These are phyloP conservation scores for Diutina pseudorugosa DNA, from an alignment of 1,139 yeast species.

Conservation along the genomic window DNA sequence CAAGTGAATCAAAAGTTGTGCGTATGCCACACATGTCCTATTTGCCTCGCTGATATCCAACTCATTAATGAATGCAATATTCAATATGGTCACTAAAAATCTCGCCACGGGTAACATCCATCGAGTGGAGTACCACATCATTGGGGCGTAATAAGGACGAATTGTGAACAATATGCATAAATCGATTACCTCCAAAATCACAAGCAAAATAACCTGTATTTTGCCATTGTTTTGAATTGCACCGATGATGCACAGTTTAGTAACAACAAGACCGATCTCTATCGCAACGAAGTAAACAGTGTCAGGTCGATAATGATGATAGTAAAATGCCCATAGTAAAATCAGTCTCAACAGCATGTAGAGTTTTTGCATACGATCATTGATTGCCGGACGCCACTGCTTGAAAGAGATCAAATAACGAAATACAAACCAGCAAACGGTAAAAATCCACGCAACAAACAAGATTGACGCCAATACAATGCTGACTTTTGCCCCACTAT, in stretches of 20 bases:
- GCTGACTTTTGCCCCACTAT: conserved; percentile 4
- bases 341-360: conserved; percentile 38
- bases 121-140: conserved; percentile 27
- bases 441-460: conserved; percentile 21
- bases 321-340: conserved; percentile 34
- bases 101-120: conserved; percentile 26
- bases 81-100: conserved; percentile 24
- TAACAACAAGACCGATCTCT: conserved; percentile 21
- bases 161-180: conserved; percentile 18
- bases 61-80: conserved; percentile 27
- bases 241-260: conserved; percentile 28
- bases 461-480: conserved; percentile 19
- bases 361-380: conserved; percentile 19
- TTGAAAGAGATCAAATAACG: conserved; percentile 17
- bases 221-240: conserved; percentile 29
- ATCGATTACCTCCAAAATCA: conserved; percentile 23
- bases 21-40: conserved; percentile 29
- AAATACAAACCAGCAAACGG: conserved; percentile 20
- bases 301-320: conserved; percentile 32
- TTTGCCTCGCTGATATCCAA: conserved; percentile 20
- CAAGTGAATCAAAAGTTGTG: conserved; percentile 27
- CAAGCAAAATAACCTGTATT: conserved; percentile 30
- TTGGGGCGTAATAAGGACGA: conserved; percentile 29
- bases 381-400: conserved; percentile 10
- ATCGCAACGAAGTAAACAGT: conserved; percentile 24